phyloP scores from a whole-genome alignment of 2,329 filamentous ascomycete genomes.

The Periconia sp. region DNA sequence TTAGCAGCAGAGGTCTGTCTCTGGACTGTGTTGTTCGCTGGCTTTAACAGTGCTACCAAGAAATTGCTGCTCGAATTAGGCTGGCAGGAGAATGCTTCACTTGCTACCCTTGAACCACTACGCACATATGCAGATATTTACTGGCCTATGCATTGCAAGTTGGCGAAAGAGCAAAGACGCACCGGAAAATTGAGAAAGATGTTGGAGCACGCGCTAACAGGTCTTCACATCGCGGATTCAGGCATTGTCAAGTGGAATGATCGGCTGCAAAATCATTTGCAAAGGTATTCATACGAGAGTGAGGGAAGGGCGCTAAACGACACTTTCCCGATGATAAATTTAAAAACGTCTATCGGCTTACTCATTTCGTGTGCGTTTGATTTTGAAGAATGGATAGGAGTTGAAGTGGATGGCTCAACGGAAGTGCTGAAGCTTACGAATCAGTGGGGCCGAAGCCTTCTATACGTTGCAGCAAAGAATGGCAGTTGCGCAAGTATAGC shows the following conservation, averaged over 20 bases:
- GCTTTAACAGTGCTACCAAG: conserved; percentile 1
- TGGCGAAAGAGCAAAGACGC: conserved; percentile 1
- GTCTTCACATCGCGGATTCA: not conserved
- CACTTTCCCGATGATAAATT: not conserved
- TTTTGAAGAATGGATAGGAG: conserved; percentile 8
- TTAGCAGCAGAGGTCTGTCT: conserved; percentile 13
- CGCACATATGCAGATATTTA: conserved; percentile 8
- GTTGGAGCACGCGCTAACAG: conserved; percentile 3
- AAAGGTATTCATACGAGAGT: not conserved
- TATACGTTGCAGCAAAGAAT: conserved; percentile 6
- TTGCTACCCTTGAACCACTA: conserved; percentile 2
- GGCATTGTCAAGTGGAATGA: conserved; percentile 3
- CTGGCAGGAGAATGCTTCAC: conserved; percentile 1
- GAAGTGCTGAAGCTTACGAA: not conserved
- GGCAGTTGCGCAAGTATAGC: conserved; percentile 5
- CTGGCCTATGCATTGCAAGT: conserved; percentile 8
- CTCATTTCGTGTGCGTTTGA: conserved; percentile 13
- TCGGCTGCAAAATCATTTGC: not conserved
- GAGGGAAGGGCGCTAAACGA: conserved; percentile 3
- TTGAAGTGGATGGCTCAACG: not conserved
- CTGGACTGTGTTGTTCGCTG: conserved; percentile 7
- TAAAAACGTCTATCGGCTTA: conserved; percentile 1
- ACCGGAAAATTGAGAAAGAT: conserved; percentile 7
- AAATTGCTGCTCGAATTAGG: conserved; percentile 4
- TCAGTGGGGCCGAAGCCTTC: not conserved